These are phyloP conservation scores for Excoecaria cochinchinensis DNA, from an alignment of 345 rosid genomes.

Conservation along the genomic window DNA sequence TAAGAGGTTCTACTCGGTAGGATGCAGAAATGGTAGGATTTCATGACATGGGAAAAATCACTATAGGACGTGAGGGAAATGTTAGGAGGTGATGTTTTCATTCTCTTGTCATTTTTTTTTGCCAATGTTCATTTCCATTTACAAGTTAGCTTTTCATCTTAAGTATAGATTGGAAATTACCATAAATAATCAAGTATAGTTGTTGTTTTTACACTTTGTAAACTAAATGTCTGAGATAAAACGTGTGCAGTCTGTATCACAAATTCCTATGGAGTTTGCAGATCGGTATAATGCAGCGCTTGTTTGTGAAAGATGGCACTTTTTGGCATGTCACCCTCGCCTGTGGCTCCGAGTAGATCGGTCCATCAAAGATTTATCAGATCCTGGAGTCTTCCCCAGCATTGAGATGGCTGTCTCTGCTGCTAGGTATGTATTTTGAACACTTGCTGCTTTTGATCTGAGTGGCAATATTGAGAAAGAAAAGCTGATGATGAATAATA, in stretches of 20 bases:
- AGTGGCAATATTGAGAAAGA: neutral
- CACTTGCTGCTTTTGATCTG: constrained; percentile 5
- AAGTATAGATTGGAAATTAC: neutral
- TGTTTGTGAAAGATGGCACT: constrained; percentile 99
- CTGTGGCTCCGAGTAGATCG: constrained; percentile 92
- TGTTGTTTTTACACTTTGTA: neutral
- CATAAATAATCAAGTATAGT: neutral
- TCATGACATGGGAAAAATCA: neutral
- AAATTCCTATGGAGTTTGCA: constrained; percentile 71
- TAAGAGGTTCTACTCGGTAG: neutral
- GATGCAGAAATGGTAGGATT: neutral
- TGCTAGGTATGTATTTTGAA: constrained; percentile 63
- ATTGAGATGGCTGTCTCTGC: constrained; percentile 83
- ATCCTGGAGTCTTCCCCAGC: constrained; percentile 71
- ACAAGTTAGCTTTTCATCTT: neutral
- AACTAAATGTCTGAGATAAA: constrained; percentile 9
- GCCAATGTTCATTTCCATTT: neutral
- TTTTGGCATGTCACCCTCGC: constrained; percentile 93
- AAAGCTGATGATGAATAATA: constrained; percentile 26
- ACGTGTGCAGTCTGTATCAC: constrained; percentile 39
- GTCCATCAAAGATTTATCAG: constrained; percentile 50
- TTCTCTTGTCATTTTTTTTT: neutral
- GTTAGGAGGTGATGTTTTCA: neutral
- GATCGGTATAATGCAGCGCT: constrained; percentile 99
- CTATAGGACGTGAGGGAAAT: neutral